Conservation (phyloP, 2,329 filamentous ascomycete genomes). For the Fusarium musae region DNA sequence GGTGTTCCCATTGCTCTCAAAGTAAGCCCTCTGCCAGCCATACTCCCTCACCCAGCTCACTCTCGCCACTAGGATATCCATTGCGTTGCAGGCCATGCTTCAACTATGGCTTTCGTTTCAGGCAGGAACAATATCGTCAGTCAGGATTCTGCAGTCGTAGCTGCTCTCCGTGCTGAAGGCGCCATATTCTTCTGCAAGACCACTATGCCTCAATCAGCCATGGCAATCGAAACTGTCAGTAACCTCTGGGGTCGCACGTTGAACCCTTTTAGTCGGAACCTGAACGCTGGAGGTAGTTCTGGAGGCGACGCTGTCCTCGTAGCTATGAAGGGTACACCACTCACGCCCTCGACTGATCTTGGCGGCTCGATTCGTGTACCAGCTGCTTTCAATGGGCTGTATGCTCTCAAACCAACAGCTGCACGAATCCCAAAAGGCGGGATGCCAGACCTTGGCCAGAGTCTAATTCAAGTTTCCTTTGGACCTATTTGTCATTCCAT, state of each 20-base stretch:
- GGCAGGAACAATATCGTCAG: background rate
- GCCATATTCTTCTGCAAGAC: conserved; percentile 75
- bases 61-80: background rate
- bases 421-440: conserved; percentile 28
- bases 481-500: conserved; percentile 15
- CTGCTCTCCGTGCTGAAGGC: conserved; percentile 50
- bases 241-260: conserved; percentile 69
- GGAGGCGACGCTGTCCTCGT: conserved; percentile 61
- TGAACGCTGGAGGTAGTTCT: conserved; percentile 69
- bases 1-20: background rate
- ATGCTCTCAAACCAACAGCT: conserved; percentile 35
- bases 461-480: conserved; percentile 58
- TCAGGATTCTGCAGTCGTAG: background rate
- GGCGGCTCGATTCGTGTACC: conserved; percentile 48
- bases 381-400: conserved; percentile 46
- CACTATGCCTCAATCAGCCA: conserved; percentile 68
- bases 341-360: conserved; percentile 49
- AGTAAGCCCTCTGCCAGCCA: background rate
- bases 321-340: conserved; percentile 47
- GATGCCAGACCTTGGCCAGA: conserved; percentile 23
- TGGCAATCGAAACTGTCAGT: conserved; percentile 65
- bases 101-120: background rate
- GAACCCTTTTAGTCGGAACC: conserved; percentile 68
- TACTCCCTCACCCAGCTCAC: background rate
- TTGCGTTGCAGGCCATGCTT: background rate